These are phyloP conservation scores for Zygosaccharomyces pseudorouxii DNA, from an alignment of 805 yeast genomes.

Conservation along the genomic window DNA sequence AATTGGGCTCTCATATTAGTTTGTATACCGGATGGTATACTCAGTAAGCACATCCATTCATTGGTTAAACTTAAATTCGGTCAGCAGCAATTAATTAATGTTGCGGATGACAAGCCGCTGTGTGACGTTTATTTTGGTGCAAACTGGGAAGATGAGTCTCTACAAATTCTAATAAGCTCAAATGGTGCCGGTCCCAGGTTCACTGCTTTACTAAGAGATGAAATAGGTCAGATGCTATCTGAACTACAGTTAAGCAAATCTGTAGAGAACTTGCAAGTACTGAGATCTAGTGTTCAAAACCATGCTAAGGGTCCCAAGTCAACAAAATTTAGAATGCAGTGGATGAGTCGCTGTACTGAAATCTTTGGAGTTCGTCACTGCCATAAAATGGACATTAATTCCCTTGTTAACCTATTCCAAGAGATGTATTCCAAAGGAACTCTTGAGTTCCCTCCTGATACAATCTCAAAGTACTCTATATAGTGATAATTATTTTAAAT, in stretches of 20 bases:
- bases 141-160: slow-evolving; percentile 18
- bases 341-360: slow-evolving; percentile 33
- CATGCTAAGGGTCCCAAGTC: slow-evolving; percentile 14
- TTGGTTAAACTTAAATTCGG: slow-evolving; percentile 25
- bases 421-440: slow-evolving; percentile 19
- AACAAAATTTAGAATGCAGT: slow-evolving; percentile 31
- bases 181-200: slow-evolving; percentile 35
- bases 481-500: not conserved
- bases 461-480: not conserved
- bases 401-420: slow-evolving; percentile 19
- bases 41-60: slow-evolving; percentile 24
- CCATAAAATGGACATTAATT: slow-evolving; percentile 21
- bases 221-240: slow-evolving; percentile 18
- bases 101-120: slow-evolving; percentile 34
- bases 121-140: slow-evolving; percentile 37
- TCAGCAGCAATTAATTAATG: slow-evolving; percentile 31
- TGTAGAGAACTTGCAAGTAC: slow-evolving; percentile 23
- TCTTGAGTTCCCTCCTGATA: slow-evolving; percentile 15
- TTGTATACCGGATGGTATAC: slow-evolving; percentile 27
- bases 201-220: slow-evolving; percentile 30
- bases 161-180: slow-evolving; percentile 29
- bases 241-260: slow-evolving; percentile 23
- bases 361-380: slow-evolving; percentile 29
- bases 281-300: slow-evolving; percentile 22
- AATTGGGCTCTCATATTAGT: slow-evolving; percentile 30